Evolutionary conservation across 352 stramenopile genomes (phyloP).

Genomic region (Phytopythium kandeliae): DNA sequence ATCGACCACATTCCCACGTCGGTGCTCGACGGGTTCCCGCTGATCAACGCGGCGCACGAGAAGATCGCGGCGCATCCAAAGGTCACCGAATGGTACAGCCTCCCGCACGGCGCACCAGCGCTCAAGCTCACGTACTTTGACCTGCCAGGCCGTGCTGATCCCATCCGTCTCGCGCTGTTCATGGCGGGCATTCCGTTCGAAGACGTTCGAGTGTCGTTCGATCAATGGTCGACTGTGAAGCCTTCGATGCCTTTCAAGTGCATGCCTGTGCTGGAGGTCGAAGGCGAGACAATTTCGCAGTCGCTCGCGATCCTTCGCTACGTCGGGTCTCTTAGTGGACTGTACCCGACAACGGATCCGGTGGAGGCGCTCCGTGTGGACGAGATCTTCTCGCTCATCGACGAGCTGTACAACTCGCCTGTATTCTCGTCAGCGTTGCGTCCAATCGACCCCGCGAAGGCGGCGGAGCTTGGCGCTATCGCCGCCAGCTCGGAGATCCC

Average conservation of each 20-base stretch:
- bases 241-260: constrained; percentile 25
- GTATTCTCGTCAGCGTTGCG: constrained; percentile 5
- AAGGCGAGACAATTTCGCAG: constrained; percentile 41
- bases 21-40: constrained; percentile 20
- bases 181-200: constrained; percentile 58
- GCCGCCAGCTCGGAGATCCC: constrained; percentile 22
- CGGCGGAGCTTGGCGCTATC: constrained; percentile 25
- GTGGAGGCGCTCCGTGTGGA: constrained; percentile 29
- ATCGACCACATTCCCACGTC: constrained; percentile 33
- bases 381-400: constrained; percentile 28
- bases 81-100: constrained; percentile 27
- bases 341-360: constrained; percentile 31
- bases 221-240: constrained; percentile 21
- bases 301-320: constrained; percentile 57
- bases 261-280: constrained; percentile 41
- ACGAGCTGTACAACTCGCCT: constrained; percentile 25
- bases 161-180: constrained; percentile 44
- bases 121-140: constrained; percentile 73
- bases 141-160: constrained; percentile 34
- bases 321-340: constrained; percentile 31
- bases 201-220: constrained; percentile 33
- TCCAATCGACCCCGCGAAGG: constrained; percentile 20
- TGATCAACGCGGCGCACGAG: constrained; percentile 19
- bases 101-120: constrained; percentile 5
- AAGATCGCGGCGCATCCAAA: constrained; percentile 21